Conservation (phyloP, 2,329 filamentous ascomycete genomes). For the Pseudogymnoascus sp. region DNA sequence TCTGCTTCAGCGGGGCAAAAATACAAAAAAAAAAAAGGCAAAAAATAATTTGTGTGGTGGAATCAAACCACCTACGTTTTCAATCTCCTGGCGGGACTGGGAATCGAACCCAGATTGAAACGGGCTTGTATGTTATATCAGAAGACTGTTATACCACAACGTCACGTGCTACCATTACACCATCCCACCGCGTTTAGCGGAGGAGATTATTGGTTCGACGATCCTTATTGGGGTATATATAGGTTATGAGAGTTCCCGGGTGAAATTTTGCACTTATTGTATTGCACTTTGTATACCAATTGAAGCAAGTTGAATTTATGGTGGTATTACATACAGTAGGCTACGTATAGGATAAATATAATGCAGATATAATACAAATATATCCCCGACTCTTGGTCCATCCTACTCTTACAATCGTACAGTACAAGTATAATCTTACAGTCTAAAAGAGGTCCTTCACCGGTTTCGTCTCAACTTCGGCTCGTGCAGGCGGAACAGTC, state of each 20-base stretch:
- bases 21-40: background rate
- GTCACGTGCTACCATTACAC: slow-evolving; percentile 11
- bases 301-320: background rate
- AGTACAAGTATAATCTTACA: background rate
- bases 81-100: slow-evolving; percentile 10
- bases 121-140: slow-evolving; percentile 7
- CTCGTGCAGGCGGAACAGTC: background rate
- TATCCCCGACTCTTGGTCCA: background rate
- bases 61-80: slow-evolving; percentile 3
- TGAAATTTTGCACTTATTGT: background rate
- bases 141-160: slow-evolving; percentile 7
- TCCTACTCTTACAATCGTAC: slow-evolving; percentile 3
- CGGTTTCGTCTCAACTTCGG: background rate
- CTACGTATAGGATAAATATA: background rate
- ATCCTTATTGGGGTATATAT: background rate
- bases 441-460: background rate
- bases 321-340: background rate
- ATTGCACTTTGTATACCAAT: background rate
- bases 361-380: slow-evolving; percentile 1
- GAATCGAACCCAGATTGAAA: slow-evolving; percentile 11
- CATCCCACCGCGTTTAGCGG: slow-evolving; percentile 9
- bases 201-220: slow-evolving; percentile 9
- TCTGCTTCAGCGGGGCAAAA: background rate
- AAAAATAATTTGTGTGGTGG: background rate
- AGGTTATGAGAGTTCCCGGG: background rate